A percentile compares a stretch with the other conserved stretches of the same genome.
These are phyloP conservation scores for Lactarius sanguifluus DNA, from an alignment of 768 basidiomycete genomes.

Conservation along the genomic window DNA sequence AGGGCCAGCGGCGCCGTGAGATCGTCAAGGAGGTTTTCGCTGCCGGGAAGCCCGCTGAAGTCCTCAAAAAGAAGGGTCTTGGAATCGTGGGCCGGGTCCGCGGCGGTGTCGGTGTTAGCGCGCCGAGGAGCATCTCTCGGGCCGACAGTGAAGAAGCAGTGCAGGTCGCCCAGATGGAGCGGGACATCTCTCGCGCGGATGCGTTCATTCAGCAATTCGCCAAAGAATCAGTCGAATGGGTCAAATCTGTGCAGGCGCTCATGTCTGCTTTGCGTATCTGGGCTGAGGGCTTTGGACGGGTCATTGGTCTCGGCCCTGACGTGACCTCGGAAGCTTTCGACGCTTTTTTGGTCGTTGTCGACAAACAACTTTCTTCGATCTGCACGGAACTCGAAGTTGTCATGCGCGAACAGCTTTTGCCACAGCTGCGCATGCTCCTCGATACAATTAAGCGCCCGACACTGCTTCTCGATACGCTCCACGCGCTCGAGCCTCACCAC, in stretches of 20 bases:
- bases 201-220: conserved; percentile 26
- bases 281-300: conserved; percentile 28
- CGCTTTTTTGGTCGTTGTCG: conserved; percentile 56
- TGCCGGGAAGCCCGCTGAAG: conserved; percentile 29
- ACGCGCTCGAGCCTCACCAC: conserved; percentile 69
- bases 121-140: conserved; percentile 49
- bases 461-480: conserved; percentile 69
- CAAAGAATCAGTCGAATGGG: conserved; percentile 26
- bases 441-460: conserved; percentile 60
- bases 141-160: conserved; percentile 28
- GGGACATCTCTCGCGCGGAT: conserved; percentile 12
- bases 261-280: conserved; percentile 19
- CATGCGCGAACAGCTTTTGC: conserved; percentile 55
- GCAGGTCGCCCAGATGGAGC: conserved; percentile 24
- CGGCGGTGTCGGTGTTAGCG: conserved; percentile 65
- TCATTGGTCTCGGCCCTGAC: conserved; percentile 32
- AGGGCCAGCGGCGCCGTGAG: conserved; percentile 71
- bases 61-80: conserved; percentile 40
- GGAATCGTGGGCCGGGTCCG: conserved; percentile 57
- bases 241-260: conserved; percentile 19
- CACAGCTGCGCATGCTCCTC: conserved; percentile 56
- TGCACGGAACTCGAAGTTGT: conserved; percentile 52
- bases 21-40: conserved; percentile 73
- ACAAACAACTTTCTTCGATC: conserved; percentile 52
- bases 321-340: conserved; percentile 34